phyloP scores from a whole-genome alignment of 495 filamentous ascomycete genomes.

The Thermochaetoides thermophila region DNA sequence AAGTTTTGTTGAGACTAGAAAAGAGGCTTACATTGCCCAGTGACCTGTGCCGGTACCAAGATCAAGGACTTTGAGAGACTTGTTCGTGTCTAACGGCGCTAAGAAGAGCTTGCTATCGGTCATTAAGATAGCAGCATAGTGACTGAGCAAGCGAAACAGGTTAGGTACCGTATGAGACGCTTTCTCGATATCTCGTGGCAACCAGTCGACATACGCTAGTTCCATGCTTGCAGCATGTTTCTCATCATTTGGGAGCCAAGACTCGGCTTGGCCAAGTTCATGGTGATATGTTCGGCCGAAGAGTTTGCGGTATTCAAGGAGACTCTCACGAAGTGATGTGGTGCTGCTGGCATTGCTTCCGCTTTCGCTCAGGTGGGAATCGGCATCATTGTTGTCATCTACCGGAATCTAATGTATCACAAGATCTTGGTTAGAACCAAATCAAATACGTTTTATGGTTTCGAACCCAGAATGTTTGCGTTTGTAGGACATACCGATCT shows the following conservation, averaged over 20 bases:
- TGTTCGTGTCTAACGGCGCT: too few species aligned
- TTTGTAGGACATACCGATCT: background rate
- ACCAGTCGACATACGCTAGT: slow-evolving; percentile 13
- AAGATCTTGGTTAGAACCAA: too few species aligned
- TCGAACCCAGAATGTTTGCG: too few species aligned
- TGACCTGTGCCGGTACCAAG: slow-evolving; percentile 27
- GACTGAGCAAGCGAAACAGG: too few species aligned
- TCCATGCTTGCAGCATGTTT: slow-evolving; percentile 13
- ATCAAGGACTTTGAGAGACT: slow-evolving; percentile 41
- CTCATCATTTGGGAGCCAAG: slow-evolving; percentile 18
- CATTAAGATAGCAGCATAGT: slow-evolving; percentile 11
- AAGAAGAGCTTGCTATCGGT: slow-evolving; percentile 39
- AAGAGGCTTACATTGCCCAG: slow-evolving; percentile 23
- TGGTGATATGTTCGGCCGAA: slow-evolving; percentile 27
- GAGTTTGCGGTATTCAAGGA: slow-evolving; percentile 30
- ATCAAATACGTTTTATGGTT: too few species aligned
- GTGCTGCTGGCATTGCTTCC: slow-evolving; percentile 14
- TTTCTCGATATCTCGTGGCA: too few species aligned
- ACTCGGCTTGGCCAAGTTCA: slow-evolving; percentile 2
- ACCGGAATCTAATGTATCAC: background rate
- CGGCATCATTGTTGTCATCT: too few species aligned
- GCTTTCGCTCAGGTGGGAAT: too few species aligned
- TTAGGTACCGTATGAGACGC: too few species aligned
- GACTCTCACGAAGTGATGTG: slow-evolving; percentile 29
- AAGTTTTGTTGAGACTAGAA: too few species aligned